phyloP scores from a whole-genome alignment of 768 basidiomycete genomes.

The Cystobasidium tubakii region DNA sequence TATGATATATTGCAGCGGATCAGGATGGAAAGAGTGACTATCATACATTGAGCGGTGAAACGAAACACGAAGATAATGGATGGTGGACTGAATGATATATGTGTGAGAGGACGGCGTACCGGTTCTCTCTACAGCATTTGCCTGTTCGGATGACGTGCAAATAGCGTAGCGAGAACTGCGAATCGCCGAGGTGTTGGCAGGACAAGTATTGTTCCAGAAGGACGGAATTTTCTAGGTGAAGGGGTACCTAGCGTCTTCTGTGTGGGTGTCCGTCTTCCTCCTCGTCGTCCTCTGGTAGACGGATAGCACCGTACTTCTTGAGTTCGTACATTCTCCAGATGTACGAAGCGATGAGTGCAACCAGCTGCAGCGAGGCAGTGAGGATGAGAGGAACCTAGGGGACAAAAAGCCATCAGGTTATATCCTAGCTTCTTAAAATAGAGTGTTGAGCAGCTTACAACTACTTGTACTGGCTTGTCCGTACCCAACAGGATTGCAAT shows the following conservation, averaged over 20 bases:
- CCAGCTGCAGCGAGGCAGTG: constrained; percentile 49
- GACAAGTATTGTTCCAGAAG: too few species aligned
- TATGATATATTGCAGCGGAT: too few species aligned
- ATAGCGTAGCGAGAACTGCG: too few species aligned
- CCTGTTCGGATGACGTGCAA: too few species aligned
- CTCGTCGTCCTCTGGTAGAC: constrained; percentile 50
- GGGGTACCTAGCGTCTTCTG: not conserved
- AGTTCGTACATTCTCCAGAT: constrained; percentile 48
- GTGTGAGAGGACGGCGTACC: too few species aligned
- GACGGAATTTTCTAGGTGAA: too few species aligned
- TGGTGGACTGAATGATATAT: too few species aligned
- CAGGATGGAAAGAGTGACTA: too few species aligned
- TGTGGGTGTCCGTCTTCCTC: constrained; percentile 34
- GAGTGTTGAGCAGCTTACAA: constrained; percentile 38
- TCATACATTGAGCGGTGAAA: too few species aligned
- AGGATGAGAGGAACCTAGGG: constrained; percentile 47
- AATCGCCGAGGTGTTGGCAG: too few species aligned
- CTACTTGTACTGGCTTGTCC: constrained; percentile 48
- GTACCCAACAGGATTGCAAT: constrained; percentile 47
- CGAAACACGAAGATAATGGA: too few species aligned
- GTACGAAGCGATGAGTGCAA: constrained; percentile 49
- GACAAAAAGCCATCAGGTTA: not conserved
- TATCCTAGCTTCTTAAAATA: not conserved
- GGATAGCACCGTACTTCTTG: constrained; percentile 48
- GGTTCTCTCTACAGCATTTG: too few species aligned